phyloP scores from a whole-genome alignment of 495 filamentous ascomycete species.

The Ramalina peruviana region DNA sequence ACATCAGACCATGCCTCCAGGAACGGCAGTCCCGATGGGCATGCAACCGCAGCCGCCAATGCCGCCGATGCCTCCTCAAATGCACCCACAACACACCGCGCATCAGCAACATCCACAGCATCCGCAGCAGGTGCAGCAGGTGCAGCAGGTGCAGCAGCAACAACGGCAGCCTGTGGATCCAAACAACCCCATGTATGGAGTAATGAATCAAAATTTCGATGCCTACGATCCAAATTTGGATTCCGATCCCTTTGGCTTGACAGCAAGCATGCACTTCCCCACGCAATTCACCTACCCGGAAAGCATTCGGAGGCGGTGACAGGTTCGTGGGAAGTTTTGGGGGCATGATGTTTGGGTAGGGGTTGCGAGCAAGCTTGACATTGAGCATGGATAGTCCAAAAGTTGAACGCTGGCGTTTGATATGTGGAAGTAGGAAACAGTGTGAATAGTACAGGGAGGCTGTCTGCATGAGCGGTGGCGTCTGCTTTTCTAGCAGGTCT shows the following conservation, averaged over 20 bases:
- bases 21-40: conserved; percentile 26
- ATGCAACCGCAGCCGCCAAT: conserved; percentile 15
- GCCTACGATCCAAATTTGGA: conserved; percentile 73
- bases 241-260: conserved; percentile 80
- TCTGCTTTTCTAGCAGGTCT: not conserved
- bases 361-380: not conserved
- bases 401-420: not conserved
- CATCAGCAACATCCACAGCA: conserved; percentile 17
- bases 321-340: not conserved
- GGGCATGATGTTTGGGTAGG: not conserved
- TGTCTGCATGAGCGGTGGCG: not conserved
- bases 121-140: conserved; percentile 5
- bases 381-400: not conserved
- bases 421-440: not conserved
- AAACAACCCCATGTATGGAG: conserved; percentile 27
- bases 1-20: conserved; percentile 19
- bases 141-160: conserved; percentile 13
- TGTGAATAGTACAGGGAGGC: not conserved
- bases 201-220: conserved; percentile 60
- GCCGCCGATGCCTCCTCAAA: conserved; percentile 21
- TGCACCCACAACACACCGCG: conserved; percentile 9
- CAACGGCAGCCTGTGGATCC: conserved; percentile 24
- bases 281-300: conserved; percentile 51
- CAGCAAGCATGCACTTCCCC: conserved; percentile 87
- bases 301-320: conserved; percentile 12